Evolutionary conservation across 1,139 yeast species (phyloP).

Genomic region (Kazachstania sp.): DNA sequence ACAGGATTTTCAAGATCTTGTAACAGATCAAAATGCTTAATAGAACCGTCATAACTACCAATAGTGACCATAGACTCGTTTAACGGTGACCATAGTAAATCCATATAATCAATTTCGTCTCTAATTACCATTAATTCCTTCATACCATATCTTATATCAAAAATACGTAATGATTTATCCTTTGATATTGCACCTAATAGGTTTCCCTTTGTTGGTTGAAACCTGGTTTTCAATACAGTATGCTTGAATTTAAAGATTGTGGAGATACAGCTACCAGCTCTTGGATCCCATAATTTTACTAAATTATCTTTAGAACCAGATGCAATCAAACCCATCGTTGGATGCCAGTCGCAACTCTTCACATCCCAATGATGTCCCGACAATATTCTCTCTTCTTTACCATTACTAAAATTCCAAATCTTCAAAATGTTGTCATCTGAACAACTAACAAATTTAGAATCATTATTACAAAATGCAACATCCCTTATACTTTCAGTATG

Average conservation of each 20-base stretch:
- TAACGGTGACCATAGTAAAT: conserved; percentile 88
- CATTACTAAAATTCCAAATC: conserved; percentile 91
- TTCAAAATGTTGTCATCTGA: conserved; percentile 86
- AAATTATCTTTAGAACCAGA: conserved; percentile 91
- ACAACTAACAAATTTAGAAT: conserved; percentile 81
- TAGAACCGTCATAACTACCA: conserved; percentile 84
- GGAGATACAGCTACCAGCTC: conserved; percentile 60
- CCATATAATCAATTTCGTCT: conserved; percentile 78
- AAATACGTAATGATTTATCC: conserved; percentile 80
- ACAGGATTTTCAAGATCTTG: conserved; percentile 41
- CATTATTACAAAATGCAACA: conserved; percentile 82
- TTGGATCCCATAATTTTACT: conserved; percentile 93
- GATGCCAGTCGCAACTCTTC: conserved; percentile 96
- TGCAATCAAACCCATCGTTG: conserved; percentile 70
- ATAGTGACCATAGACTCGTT: conserved; percentile 74
- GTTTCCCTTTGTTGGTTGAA: conserved; percentile 50
- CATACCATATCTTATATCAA: conserved; percentile 74
- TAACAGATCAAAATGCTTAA: conserved; percentile 67
- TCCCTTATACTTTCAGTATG: conserved; percentile 76
- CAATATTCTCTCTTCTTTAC: conserved; percentile 69
- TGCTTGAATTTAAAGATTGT: conserved; percentile 91
- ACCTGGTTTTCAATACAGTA: conserved; percentile 75
- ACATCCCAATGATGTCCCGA: conserved; percentile 99
- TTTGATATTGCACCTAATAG: conserved; percentile 79
- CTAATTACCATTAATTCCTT: conserved; percentile 63